A percentile compares a stretch with the other conserved stretches of the same genome.
phyloP scores from a whole-genome alignment of 192 early-diverging fungal species.

The Helicostylum pulchrum region DNA sequence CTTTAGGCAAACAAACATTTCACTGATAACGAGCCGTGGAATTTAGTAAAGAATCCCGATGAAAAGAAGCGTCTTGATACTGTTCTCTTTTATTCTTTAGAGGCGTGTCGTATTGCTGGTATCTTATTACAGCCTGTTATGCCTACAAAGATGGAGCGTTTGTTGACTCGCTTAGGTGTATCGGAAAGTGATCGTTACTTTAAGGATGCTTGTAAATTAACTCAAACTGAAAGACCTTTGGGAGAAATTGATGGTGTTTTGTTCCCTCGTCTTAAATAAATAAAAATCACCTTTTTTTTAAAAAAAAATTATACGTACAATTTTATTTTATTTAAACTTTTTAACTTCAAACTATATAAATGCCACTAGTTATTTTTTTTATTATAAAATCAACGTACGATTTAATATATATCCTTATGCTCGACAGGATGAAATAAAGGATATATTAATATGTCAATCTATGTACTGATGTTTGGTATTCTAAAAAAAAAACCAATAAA shows the following conservation, averaged over 20 bases:
- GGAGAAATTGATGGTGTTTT: not conserved
- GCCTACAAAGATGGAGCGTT: constrained; percentile 65
- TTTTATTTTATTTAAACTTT: too few relatives aligned
- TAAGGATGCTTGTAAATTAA: constrained; percentile 37
- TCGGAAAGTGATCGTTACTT: constrained; percentile 54
- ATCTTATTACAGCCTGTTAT: constrained; percentile 83
- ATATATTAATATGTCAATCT: too few relatives aligned
- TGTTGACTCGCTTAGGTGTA: constrained; percentile 70
- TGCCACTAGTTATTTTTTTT: too few relatives aligned
- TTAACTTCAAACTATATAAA: too few relatives aligned
- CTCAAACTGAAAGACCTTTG: not conserved
- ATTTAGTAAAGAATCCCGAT: constrained; percentile 50
- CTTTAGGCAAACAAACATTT: constrained; percentile 77
- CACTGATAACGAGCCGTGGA: constrained; percentile 76
- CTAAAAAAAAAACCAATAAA: too few relatives aligned
- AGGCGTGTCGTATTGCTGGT: constrained; percentile 68
- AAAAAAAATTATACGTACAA: not conserved
- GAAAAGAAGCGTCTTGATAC: constrained; percentile 51
- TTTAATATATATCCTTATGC: too few relatives aligned
- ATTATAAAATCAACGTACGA: too few relatives aligned
- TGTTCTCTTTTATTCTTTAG: constrained; percentile 72
- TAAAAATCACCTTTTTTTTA: not conserved
- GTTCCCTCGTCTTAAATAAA: constrained; percentile 1
- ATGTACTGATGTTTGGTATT: too few relatives aligned
- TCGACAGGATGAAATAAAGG: too few relatives aligned